Conservation (phyloP, 23 red algal species). For the Cyanidiococcus yangmingshanensis region DNA sequence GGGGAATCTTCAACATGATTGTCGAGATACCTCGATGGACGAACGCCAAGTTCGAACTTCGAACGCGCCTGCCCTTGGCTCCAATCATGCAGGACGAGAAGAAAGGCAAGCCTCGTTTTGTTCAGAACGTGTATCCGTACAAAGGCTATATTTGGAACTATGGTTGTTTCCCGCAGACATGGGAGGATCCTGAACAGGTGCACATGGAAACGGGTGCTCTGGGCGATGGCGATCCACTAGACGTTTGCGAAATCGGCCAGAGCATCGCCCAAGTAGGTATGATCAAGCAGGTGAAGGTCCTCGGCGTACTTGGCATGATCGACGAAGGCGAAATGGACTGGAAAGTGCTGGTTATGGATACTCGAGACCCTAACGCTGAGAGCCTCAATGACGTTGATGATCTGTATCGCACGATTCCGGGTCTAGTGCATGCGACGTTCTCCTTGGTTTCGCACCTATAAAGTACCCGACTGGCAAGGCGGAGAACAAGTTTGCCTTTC, state of each 20-base stretch:
- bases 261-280: slow-evolving; percentile 52
- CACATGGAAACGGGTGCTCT: slow-evolving; percentile 99
- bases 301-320: slow-evolving; percentile 99
- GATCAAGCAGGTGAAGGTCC: slow-evolving; percentile 91
- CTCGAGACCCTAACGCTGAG: slow-evolving; percentile 52
- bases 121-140: slow-evolving; percentile 97
- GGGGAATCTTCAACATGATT: slow-evolving; percentile 76
- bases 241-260: slow-evolving; percentile 86
- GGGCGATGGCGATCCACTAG: slow-evolving; percentile 92
- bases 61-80: slow-evolving; percentile 59
- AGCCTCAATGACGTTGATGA: slow-evolving; percentile 85
- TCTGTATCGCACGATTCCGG: slow-evolving; percentile 71
- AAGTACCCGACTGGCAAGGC: slow-evolving; percentile 87
- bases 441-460: slow-evolving; percentile 98
- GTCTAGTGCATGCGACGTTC: slow-evolving; percentile 88
- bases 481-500: slow-evolving; percentile 88
- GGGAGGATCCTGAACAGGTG: slow-evolving; percentile 85
- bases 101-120: slow-evolving; percentile 91
- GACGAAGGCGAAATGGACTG: slow-evolving; percentile 99
- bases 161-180: slow-evolving; percentile 96
- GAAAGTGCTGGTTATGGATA: slow-evolving; percentile 89
- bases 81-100: slow-evolving; percentile 96
- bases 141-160: slow-evolving; percentile 99
- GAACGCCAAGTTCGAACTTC: slow-evolving; percentile 91
- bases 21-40: slow-evolving; percentile 93